Percentiles rank a stretch among this genome's conserved stretches.
Evolutionary conservation across 371 early-diverging fungal genomes (phyloP).

Genomic region (Homolaphlyctis polyrhiza): DNA sequence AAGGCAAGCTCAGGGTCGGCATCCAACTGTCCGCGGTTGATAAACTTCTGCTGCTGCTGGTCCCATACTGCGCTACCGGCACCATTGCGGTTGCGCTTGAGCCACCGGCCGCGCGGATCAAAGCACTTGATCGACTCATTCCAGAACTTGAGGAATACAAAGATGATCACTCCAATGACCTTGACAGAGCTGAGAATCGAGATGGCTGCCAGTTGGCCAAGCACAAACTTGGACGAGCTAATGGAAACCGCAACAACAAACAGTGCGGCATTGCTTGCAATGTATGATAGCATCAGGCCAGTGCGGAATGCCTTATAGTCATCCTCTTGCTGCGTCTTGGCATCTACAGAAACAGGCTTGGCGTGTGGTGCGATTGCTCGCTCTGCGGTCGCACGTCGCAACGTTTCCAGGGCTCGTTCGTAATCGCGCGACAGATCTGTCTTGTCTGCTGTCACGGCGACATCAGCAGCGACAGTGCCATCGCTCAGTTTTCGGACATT

Average conservation of each 20-base stretch:
- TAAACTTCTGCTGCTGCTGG: too few species aligned
- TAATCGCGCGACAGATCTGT: conserved; percentile 76
- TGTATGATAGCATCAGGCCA: conserved; percentile 74
- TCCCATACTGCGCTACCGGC: too few species aligned
- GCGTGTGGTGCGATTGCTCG: conserved; percentile 37
- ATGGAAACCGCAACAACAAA: conserved; percentile 35
- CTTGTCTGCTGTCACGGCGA: conserved; percentile 42
- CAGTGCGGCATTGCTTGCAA: conserved; percentile 70
- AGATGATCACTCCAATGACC: neutral
- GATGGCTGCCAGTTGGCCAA: neutral
- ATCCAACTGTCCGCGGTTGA: too few species aligned
- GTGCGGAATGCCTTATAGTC: conserved; percentile 83
- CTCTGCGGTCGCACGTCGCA: conserved; percentile 52
- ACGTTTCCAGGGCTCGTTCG: conserved; percentile 65
- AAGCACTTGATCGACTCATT: neutral
- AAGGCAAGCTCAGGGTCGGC: too few species aligned
- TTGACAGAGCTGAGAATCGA: neutral
- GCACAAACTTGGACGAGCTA: neutral
- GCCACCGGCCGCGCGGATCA: neutral
- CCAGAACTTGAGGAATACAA: neutral
- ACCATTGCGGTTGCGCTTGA: too few species aligned
- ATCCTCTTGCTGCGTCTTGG: conserved; percentile 77
- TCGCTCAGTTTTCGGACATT: conserved; percentile 11
- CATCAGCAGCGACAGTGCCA: conserved; percentile 11
- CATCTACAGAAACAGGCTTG: conserved; percentile 37